Percentiles rank a stretch among this genome's conserved stretches.
Evolutionary conservation across 192 early-diverging fungal species (phyloP).

Genomic region (Dissophora globulifera): DNA sequence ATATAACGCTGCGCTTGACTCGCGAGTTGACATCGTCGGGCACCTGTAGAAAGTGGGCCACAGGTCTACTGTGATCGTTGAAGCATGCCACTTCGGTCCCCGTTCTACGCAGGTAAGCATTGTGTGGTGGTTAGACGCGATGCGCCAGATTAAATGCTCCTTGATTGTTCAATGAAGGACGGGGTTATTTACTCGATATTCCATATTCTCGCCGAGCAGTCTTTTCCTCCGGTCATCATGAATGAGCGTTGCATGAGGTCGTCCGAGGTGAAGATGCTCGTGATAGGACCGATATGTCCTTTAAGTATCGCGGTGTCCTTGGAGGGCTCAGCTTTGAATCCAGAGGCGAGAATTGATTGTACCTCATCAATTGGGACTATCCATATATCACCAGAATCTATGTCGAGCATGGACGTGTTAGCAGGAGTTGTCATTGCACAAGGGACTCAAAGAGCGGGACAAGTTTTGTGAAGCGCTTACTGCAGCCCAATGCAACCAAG

Average conservation of each 20-base stretch:
- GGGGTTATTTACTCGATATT: slow-evolving; percentile 66
- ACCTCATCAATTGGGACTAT: slow-evolving; percentile 52
- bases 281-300: slow-evolving; percentile 71
- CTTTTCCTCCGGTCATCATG: slow-evolving; percentile 72
- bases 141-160: too few species aligned
- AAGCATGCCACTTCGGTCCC: slow-evolving; percentile 69
- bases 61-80: slow-evolving; percentile 61
- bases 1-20: slow-evolving; percentile 64
- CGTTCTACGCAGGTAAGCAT: slow-evolving; percentile 38
- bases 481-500: slow-evolving; percentile 73
- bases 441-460: too few species aligned
- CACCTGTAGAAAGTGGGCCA: slow-evolving; percentile 62
- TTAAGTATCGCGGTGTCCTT: slow-evolving; percentile 28
- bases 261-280: slow-evolving; percentile 66
- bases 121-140: not conserved
- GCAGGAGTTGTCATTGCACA: too few species aligned
- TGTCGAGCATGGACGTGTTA: not conserved
- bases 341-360: slow-evolving; percentile 5
- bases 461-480: slow-evolving; percentile 50
- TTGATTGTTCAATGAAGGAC: too few species aligned
- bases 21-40: slow-evolving; percentile 59
- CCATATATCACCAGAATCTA: slow-evolving; percentile 72
- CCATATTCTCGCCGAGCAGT: slow-evolving; percentile 81
- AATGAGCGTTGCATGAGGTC: slow-evolving; percentile 56
- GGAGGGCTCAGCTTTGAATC: not conserved